Evolutionary conservation across 1,284 basidiomycete genomes (phyloP).

Genomic region (Pyrrhoderma lamaoense): DNA sequence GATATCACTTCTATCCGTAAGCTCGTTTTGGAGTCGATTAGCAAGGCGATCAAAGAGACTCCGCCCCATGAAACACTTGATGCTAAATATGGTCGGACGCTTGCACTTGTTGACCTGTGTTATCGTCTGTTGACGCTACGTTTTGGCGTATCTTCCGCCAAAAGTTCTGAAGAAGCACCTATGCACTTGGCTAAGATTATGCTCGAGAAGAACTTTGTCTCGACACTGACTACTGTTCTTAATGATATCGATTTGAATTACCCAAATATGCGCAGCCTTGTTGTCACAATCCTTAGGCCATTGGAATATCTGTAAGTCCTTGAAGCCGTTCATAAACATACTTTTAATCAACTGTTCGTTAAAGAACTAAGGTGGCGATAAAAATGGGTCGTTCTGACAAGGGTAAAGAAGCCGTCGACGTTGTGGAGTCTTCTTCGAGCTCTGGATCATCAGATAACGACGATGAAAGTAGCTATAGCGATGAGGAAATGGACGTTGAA

Average conservation of each 20-base stretch:
- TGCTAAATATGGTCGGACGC: conserved; percentile 80
- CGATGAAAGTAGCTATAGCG: conserved; percentile 40
- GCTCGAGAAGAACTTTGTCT: conserved; percentile 97
- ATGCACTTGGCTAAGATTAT: conserved; percentile 96
- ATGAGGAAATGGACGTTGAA: conserved; percentile 37
- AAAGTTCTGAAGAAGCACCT: conserved; percentile 71
- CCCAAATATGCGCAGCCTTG: conserved; percentile 81
- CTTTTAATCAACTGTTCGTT: conserved; percentile 12
- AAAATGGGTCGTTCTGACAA: conserved; percentile 90
- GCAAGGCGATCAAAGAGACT: conserved; percentile 81
- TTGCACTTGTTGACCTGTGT: conserved; percentile 84
- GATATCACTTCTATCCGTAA: conserved; percentile 86
- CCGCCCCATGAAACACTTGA: conserved; percentile 62
- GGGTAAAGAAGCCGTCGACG: conserved; percentile 48
- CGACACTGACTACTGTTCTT: conserved; percentile 81
- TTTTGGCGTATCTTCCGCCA: conserved; percentile 50
- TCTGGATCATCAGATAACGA: conserved; percentile 57
- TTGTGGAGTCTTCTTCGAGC: conserved; percentile 48
- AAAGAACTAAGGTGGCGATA: conserved; percentile 89
- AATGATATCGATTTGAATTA: conserved; percentile 95
- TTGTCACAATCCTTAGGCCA: conserved; percentile 82
- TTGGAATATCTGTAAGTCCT: conserved; percentile 78
- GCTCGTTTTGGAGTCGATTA: conserved; percentile 84
- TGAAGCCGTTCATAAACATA: conserved; percentile 3
- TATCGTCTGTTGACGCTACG: conserved; percentile 82